These are phyloP conservation scores for Cryptococcus sp. DNA, from an alignment of 1,284 basidiomycete species.

Conservation along the genomic window DNA sequence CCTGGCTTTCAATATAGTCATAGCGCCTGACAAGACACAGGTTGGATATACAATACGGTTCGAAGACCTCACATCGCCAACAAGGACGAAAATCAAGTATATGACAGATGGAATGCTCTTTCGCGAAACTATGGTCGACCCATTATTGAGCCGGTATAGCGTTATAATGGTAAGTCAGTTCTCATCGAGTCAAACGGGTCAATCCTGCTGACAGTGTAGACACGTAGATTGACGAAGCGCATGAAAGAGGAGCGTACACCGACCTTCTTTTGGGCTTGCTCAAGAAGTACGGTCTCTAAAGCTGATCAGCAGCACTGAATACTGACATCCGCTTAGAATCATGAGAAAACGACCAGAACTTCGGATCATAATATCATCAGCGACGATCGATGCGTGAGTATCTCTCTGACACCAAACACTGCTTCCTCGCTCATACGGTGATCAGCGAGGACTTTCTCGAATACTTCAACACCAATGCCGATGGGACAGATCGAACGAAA, in stretches of 20 bases:
- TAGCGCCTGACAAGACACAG: slow-evolving; percentile 53
- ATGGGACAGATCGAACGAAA: slow-evolving; percentile 46
- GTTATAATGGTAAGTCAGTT: slow-evolving; percentile 77
- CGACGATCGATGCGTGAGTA: slow-evolving; percentile 80
- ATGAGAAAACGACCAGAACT: slow-evolving; percentile 83
- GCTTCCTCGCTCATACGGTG: not conserved
- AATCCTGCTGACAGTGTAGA: slow-evolving; percentile 10
- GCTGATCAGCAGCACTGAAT: not conserved
- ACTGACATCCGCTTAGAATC: slow-evolving; percentile 61
- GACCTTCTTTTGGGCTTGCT: slow-evolving; percentile 89
- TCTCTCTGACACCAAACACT: not conserved
- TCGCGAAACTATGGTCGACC: slow-evolving; percentile 87
- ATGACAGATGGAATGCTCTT: slow-evolving; percentile 98
- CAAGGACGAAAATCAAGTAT: slow-evolving; percentile 87
- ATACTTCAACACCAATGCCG: slow-evolving; percentile 70
- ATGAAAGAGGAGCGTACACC: slow-evolving; percentile 92
- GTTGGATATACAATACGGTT: slow-evolving; percentile 98
- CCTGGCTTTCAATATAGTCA: not conserved
- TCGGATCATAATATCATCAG: slow-evolving; percentile 88
- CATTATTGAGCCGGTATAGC: slow-evolving; percentile 83
- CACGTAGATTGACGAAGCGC: slow-evolving; percentile 89
- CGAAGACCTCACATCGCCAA: slow-evolving; percentile 82
- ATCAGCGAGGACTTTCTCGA: slow-evolving; percentile 71
- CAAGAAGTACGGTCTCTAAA: slow-evolving; percentile 67
- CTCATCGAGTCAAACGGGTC: not conserved